These are phyloP conservation scores for Sclerotinia sclerotiorum DNA, from an alignment of 2,329 filamentous ascomycete species.

Conservation along the genomic window DNA sequence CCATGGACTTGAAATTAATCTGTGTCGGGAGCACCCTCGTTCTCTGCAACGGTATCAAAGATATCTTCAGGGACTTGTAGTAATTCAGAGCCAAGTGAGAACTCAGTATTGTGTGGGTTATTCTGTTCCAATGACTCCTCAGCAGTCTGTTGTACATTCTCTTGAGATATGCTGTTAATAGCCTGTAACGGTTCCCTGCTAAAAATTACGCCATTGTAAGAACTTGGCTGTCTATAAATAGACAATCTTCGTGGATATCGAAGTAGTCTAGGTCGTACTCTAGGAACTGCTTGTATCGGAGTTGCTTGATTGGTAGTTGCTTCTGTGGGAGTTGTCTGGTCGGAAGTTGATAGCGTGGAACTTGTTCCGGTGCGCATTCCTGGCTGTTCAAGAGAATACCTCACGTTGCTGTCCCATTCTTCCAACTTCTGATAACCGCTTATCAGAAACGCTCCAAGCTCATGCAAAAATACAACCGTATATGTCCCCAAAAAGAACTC, in stretches of 20 bases:
- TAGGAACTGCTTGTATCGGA: no score
- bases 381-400: neutral
- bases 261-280: neutral
- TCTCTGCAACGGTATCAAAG: no score
- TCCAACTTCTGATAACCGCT: neutral
- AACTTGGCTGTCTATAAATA: accelerated
- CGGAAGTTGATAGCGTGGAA: no score
- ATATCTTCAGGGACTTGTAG: no score
- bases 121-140: neutral
- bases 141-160: neutral
- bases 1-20: no score
- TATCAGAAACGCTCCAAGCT: neutral
- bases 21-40: no score
- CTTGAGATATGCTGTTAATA: neutral
- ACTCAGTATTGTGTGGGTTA: neutral
- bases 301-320: neutral
- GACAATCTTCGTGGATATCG: neutral
- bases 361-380: no score
- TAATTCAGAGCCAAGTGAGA: neutral
- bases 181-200: neutral
- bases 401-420: neutral
- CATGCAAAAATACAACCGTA: neutral
- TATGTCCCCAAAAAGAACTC: neutral
- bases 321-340: no score
- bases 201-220: no score